Evolutionary conservation across 148 eudicot species (phyloP).

Genomic region (Spergularia marina): DNA sequence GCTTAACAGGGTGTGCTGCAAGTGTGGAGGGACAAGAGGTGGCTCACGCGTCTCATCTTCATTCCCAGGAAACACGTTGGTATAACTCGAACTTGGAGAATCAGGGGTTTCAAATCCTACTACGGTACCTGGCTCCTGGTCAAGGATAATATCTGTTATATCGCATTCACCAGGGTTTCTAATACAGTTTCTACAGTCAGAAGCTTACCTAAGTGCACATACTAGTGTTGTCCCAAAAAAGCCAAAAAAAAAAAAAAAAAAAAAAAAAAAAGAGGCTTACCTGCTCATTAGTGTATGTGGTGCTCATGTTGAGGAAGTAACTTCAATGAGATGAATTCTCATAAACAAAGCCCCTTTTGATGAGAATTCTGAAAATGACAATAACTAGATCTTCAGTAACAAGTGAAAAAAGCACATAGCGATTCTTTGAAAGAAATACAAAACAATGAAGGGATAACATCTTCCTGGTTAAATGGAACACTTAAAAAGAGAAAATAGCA

Average conservation of each 20-base stretch:
- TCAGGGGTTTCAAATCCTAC: constrained; percentile 80
- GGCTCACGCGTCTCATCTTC: constrained; percentile 83
- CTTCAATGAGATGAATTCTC: not conserved
- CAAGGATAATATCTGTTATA: not conserved
- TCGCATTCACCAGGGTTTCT: constrained; percentile 4
- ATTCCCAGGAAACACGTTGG: constrained; percentile 50
- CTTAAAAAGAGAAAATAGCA: no score
- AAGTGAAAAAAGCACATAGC: not conserved
- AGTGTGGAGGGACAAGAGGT: constrained; percentile 69
- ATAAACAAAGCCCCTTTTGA: constrained; percentile 21
- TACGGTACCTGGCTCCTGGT: constrained; percentile 65
- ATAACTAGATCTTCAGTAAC: not conserved
- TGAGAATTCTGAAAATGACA: constrained; percentile 21
- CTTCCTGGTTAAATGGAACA: not conserved
- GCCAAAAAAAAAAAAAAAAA: no score
- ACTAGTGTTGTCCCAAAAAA: no score
- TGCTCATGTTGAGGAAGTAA: constrained; percentile 36
- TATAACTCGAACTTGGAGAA: constrained; percentile 82
- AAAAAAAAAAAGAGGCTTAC: constrained; percentile 13
- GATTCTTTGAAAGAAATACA: not conserved
- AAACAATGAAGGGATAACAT: not conserved
- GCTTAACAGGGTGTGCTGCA: constrained; percentile 71
- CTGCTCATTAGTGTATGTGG: constrained; percentile 24
- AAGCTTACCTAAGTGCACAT: constrained; percentile 20
- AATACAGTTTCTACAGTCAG: not conserved